These are phyloP conservation scores for Fusarium sororula DNA, from an alignment of 2,329 filamentous ascomycete species.

Conservation along the genomic window DNA sequence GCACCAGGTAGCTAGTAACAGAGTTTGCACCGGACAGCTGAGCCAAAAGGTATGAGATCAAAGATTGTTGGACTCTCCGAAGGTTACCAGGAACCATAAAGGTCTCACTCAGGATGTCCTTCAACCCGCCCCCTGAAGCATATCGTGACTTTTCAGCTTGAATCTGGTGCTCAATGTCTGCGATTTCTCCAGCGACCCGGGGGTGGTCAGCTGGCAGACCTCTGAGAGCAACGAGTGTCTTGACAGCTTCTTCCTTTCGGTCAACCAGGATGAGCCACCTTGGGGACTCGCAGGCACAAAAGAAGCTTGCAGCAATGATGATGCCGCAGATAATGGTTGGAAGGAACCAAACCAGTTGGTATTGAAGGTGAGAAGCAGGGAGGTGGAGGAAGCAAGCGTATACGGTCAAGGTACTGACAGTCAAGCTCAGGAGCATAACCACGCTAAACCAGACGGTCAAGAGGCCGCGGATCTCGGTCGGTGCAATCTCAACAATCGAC, in stretches of 20 bases:
- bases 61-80: slow-evolving; percentile 50
- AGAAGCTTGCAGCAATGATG: slow-evolving; percentile 43
- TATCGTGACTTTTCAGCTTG: slow-evolving; percentile 15
- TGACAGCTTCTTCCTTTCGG: slow-evolving; percentile 40
- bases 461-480: slow-evolving; percentile 51
- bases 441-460: slow-evolving; percentile 50
- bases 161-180: slow-evolving; percentile 42
- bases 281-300: slow-evolving; percentile 48
- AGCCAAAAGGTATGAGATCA: slow-evolving; percentile 51
- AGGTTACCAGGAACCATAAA: slow-evolving; percentile 51
- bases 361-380: slow-evolving; percentile 32
- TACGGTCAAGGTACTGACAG: slow-evolving; percentile 45
- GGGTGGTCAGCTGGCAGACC: slow-evolving; percentile 40
- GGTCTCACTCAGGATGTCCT: slow-evolving; percentile 47
- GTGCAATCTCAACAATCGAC: slow-evolving; percentile 52
- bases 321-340: slow-evolving; percentile 41
- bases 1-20: slow-evolving; percentile 55
- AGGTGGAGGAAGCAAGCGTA: slow-evolving; percentile 44
- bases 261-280: slow-evolving; percentile 48
- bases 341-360: slow-evolving; percentile 41
- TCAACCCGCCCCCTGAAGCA: slow-evolving; percentile 12
- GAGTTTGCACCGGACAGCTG: slow-evolving; percentile 56
- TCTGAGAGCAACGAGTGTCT: slow-evolving; percentile 34
- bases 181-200: slow-evolving; percentile 40
- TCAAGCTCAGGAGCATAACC: slow-evolving; percentile 48